Percentiles rank a stretch among this genome's conserved stretches.
phyloP scores from a whole-genome alignment of 495 filamentous ascomycete genomes.

The Pseudevernia furfuracea region DNA sequence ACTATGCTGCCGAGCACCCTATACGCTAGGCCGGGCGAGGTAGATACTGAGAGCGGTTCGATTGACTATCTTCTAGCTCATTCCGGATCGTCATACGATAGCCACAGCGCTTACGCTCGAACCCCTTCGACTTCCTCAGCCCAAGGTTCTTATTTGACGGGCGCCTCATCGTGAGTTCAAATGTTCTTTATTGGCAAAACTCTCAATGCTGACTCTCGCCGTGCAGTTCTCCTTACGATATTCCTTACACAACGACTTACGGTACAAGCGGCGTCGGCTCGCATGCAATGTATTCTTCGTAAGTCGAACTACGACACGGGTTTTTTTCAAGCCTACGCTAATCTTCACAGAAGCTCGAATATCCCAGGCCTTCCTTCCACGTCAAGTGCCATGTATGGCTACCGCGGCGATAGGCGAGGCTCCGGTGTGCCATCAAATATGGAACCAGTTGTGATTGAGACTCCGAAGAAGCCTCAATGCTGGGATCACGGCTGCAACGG shows the following conservation, averaged over 20 bases:
- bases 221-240: constrained; percentile 18
- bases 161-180: constrained; percentile 14
- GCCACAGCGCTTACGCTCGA: constrained; percentile 19
- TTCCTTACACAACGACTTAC: constrained; percentile 17
- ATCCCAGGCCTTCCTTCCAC: constrained; percentile 9
- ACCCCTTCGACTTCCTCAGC: constrained; percentile 21
- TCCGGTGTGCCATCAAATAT: constrained; percentile 18
- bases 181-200: not conserved
- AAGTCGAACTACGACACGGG: constrained; percentile 1
- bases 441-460: constrained; percentile 49
- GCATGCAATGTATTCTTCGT: constrained; percentile 20
- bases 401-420: constrained; percentile 12
- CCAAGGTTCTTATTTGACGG: constrained; percentile 12
- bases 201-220: not conserved
- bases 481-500: constrained; percentile 96
- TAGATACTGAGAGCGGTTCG: constrained; percentile 21
- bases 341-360: constrained; percentile 5
- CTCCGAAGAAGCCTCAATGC: constrained; percentile 81
- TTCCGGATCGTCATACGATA: constrained; percentile 22
- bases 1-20: constrained; percentile 24
- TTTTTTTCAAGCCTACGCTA: constrained; percentile 1
- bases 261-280: constrained; percentile 10
- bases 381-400: not conserved
- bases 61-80: constrained; percentile 29
- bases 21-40: constrained; percentile 24